phyloP scores from a whole-genome alignment of 164 flowering plant genomes.

The Sextonia rubra region DNA sequence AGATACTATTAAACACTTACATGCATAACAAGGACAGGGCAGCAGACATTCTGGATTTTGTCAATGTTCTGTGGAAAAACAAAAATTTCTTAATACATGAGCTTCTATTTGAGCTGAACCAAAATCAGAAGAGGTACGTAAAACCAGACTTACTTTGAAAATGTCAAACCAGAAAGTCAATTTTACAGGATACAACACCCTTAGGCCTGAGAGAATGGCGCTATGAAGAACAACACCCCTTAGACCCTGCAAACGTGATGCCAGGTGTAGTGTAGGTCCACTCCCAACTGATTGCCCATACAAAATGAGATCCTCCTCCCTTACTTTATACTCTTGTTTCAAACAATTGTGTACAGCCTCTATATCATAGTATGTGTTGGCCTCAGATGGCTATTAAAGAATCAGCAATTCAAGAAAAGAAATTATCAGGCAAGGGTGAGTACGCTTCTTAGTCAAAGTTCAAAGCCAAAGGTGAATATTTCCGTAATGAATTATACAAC shows the following conservation, averaged over 20 bases:
- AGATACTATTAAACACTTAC: conserved; percentile 53
- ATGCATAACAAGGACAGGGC: conserved; percentile 92
- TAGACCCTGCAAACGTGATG: conserved; percentile 48
- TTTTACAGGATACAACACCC: conserved; percentile 82
- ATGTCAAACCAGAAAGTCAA: conserved; percentile 96
- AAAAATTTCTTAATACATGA: conserved; percentile 10
- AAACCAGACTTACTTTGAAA: conserved; percentile 56
- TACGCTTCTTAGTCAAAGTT: background rate
- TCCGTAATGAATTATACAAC: background rate
- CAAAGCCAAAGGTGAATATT: background rate
- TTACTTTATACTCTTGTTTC: conserved; percentile 64
- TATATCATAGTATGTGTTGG: conserved; percentile 85
- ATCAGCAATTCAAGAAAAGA: conserved; percentile 7
- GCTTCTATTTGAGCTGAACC: background rate
- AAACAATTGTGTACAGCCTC: conserved; percentile 87
- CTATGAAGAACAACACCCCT: conserved; percentile 90
- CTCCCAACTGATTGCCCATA: conserved; percentile 97
- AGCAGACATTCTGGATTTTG: conserved; percentile 69
- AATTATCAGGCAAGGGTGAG: background rate
- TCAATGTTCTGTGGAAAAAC: conserved; percentile 74
- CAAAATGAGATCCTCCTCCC: conserved; percentile 73
- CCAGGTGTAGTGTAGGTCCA: conserved; percentile 87
- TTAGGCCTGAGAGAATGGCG: conserved; percentile 85
- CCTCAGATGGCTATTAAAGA: conserved; percentile 61
- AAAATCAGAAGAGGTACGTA: background rate